Evolutionary conservation across 2,329 filamentous ascomycete species (phyloP).

Genomic region (Sporothrix euskadiensis): DNA sequence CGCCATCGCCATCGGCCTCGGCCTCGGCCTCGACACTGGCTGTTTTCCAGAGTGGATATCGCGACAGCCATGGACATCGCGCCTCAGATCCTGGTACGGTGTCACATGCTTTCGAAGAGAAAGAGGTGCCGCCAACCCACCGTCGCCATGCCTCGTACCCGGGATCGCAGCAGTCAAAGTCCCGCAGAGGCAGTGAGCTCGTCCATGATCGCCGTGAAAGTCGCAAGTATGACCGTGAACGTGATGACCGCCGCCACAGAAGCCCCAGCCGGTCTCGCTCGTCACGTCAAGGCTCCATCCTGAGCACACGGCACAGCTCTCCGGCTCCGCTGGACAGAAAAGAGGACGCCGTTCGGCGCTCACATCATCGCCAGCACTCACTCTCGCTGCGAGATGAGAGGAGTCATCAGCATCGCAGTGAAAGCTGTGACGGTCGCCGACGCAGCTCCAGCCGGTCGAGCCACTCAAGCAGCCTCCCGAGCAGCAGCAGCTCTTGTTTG

Average conservation of each 20-base stretch:
- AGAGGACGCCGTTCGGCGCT: background rate
- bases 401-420: background rate
- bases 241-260: background rate
- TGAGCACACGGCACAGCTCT: background rate
- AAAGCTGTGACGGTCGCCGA: background rate
- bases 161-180: background rate
- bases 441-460: conserved; percentile 7
- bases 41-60: background rate
- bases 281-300: background rate
- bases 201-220: background rate
- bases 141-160: conserved; percentile 17
- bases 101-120: background rate
- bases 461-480: background rate
- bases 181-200: background rate
- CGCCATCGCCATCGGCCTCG: background rate
- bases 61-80: background rate
- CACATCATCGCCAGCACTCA: background rate
- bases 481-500: background rate
- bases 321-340: background rate
- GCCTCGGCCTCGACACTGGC: background rate
- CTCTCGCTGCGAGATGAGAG: background rate
- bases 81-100: background rate
- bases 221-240: background rate
- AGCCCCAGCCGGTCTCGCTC: background rate
- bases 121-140: background rate